Evolutionary conservation across 2,329 filamentous ascomycete genomes (phyloP).

Genomic region (Balansia obtecta): DNA sequence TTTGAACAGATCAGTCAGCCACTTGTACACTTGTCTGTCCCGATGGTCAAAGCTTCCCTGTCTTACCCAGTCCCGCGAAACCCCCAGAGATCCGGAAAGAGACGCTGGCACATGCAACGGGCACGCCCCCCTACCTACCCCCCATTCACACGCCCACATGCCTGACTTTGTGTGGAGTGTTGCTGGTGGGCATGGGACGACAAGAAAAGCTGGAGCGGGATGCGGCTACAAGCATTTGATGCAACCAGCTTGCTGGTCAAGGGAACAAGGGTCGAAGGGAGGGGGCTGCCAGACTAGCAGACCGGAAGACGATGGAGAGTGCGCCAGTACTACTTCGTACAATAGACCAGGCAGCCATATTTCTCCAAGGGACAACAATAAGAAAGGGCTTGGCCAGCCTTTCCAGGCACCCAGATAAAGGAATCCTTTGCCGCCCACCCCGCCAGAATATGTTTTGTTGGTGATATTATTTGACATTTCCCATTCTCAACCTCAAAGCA

Average conservation of each 20-base stretch:
- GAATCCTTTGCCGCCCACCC: not conserved
- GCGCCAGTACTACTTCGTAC: slow-evolving; percentile 1
- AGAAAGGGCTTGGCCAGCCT: not conserved
- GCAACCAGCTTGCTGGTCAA: not conserved
- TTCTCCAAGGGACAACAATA: not conserved
- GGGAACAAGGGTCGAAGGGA: not conserved
- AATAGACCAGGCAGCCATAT: not conserved
- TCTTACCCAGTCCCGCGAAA: slow-evolving; percentile 4
- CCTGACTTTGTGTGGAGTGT: not conserved
- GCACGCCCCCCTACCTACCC: not conserved
- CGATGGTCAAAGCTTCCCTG: not conserved
- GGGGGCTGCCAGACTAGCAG: too few species aligned
- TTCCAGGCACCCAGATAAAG: slow-evolving; percentile 1
- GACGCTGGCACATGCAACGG: slow-evolving; percentile 7
- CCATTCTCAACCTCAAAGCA: not conserved
- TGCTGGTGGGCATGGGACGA: not conserved
- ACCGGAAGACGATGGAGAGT: not conserved
- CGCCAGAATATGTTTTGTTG: not conserved
- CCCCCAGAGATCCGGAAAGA: slow-evolving; percentile 5
- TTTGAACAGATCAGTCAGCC: not conserved
- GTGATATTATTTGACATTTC: not conserved
- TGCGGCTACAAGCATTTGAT: not conserved
- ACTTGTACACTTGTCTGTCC: not conserved
- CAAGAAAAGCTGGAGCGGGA: not conserved
- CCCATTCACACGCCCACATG: not conserved